Percentiles rank a stretch among this genome's conserved stretches.
These are phyloP conservation scores for Polygonum maritimum DNA, from an alignment of 148 eudicot species.

Conservation along the genomic window DNA sequence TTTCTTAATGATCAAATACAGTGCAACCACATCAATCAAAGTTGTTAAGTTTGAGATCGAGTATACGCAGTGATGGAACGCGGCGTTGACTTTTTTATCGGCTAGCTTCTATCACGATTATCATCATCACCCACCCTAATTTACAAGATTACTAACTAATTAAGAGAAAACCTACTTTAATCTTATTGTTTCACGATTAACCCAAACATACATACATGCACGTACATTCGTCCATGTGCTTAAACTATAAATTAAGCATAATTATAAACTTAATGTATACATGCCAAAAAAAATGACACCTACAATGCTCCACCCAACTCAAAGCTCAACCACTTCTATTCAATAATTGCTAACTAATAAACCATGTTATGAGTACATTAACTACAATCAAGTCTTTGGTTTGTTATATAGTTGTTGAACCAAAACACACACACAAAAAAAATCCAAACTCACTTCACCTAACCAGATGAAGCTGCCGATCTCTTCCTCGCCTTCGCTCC, in stretches of 20 bases:
- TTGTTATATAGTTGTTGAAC: neutral
- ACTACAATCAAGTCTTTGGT: neutral
- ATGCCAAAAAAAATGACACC: neutral
- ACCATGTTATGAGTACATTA: too few relatives aligned
- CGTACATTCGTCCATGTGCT: neutral
- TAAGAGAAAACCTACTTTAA: neutral
- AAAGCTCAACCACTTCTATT: neutral
- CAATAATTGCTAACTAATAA: too few relatives aligned
- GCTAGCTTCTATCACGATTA: neutral
- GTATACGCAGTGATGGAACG: neutral
- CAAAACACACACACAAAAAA: neutral
- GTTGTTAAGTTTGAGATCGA: neutral
- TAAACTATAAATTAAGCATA: too few relatives aligned
- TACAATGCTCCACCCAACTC: too few relatives aligned
- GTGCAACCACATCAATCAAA: too few relatives aligned
- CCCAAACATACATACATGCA: too few relatives aligned
- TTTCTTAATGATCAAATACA: too few relatives aligned
- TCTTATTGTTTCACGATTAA: too few relatives aligned
- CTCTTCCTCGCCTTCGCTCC: slow-evolving; percentile 21
- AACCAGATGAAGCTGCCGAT: slow-evolving; percentile 40
- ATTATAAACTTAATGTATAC: neutral
- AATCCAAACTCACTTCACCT: neutral
- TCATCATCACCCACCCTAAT: neutral
- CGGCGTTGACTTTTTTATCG: neutral
- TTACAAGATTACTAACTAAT: neutral